These are phyloP conservation scores for Lomentospora prolificans DNA, from an alignment of 2,329 filamentous ascomycete species.

Conservation along the genomic window DNA sequence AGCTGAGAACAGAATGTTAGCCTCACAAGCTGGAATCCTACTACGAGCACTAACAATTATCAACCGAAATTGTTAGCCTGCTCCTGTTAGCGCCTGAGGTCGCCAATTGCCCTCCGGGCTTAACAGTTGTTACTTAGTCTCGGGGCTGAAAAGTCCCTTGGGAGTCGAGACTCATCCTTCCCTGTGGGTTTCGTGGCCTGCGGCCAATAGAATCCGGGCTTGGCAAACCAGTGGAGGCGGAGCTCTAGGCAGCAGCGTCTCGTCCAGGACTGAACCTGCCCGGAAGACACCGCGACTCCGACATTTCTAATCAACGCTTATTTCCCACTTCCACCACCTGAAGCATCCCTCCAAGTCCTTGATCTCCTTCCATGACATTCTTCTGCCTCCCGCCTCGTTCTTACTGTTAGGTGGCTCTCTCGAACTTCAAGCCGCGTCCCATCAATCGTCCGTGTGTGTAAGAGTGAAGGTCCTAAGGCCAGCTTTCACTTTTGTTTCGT, in stretches of 20 bases:
- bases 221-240: slow-evolving; percentile 5
- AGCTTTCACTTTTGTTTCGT: slow-evolving; percentile 1
- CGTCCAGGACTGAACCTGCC: slow-evolving; percentile 1
- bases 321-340: slow-evolving; percentile 17
- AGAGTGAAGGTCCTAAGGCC: background rate
- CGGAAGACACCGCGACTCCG: background rate
- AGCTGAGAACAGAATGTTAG: no score
- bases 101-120: background rate
- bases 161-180: background rate
- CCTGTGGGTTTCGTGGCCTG: background rate
- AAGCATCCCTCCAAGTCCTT: slow-evolving; percentile 11
- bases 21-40: background rate
- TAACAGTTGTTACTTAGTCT: background rate
- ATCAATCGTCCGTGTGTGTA: background rate
- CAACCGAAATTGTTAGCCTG: background rate
- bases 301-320: slow-evolving; percentile 5
- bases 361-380: background rate
- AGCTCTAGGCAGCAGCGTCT: slow-evolving; percentile 10
- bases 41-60: background rate
- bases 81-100: background rate
- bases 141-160: slow-evolving; percentile 3
- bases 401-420: background rate
- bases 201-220: slow-evolving; percentile 3
- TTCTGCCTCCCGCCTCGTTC: background rate
- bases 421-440: background rate